Conservation (phyloP, 78 protist species). For the Diacronema lutheri region DNA sequence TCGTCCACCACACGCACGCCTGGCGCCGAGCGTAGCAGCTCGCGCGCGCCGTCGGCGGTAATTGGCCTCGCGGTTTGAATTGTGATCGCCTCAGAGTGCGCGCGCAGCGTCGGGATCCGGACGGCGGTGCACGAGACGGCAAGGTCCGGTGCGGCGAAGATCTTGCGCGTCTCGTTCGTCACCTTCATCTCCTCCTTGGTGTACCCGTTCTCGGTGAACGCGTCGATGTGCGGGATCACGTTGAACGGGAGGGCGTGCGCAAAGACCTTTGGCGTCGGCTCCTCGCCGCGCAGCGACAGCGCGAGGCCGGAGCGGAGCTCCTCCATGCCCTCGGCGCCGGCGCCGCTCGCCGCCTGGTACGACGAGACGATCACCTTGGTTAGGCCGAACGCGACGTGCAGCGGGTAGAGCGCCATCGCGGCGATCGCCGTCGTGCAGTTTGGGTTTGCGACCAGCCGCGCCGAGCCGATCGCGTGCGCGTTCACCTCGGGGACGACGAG, state of each 20-base stretch:
- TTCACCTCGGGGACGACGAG: conserved; percentile 42
- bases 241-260: conserved; percentile 50
- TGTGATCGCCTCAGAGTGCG: conserved; percentile 42
- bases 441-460: conserved; percentile 35
- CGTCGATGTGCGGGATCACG: conserved; percentile 43
- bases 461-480: conserved; percentile 7
- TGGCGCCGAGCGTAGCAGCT: background rate
- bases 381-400: conserved; percentile 7
- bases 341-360: conserved; percentile 42
- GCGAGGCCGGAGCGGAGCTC: conserved; percentile 16
- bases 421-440: conserved; percentile 55
- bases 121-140: conserved; percentile 43
- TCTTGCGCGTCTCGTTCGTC: conserved; percentile 39
- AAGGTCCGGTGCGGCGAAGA: conserved; percentile 28
- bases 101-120: conserved; percentile 44
- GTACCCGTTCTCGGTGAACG: conserved; percentile 28
- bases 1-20: conserved; percentile 31
- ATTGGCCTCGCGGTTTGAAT: conserved; percentile 21
- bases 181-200: conserved; percentile 44
- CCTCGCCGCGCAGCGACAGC: background rate
- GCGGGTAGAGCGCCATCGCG: conserved; percentile 35
- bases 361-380: background rate
- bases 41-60: background rate
- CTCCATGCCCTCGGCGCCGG: conserved; percentile 29
- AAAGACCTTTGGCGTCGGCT: background rate